phyloP scores from a whole-genome alignment of 2,329 filamentous ascomycete genomes.

The Ophiostoma himal-ulmi region DNA sequence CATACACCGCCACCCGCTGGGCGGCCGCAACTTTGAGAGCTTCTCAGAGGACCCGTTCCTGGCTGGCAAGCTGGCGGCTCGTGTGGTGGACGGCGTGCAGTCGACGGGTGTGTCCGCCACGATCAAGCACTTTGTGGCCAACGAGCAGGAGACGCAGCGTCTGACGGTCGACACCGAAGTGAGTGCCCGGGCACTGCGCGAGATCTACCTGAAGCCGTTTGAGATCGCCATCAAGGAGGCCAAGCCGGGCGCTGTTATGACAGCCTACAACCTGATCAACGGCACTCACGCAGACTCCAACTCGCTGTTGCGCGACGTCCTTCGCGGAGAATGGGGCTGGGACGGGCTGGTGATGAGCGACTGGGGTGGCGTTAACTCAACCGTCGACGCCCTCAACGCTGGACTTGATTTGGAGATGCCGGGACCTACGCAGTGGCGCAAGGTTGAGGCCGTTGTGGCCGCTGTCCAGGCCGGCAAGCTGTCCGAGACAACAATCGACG shows the following conservation, averaged over 20 bases:
- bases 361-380: conserved; percentile 9
- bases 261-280: conserved; percentile 14
- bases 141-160: conserved; percentile 13
- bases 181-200: neutral
- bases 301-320: conserved; percentile 8
- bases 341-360: conserved; percentile 15
- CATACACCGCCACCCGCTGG: conserved; percentile 6
- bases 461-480: conserved; percentile 6
- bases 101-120: conserved; percentile 1
- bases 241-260: conserved; percentile 11
- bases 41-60: conserved; percentile 10
- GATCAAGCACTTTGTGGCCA: conserved; percentile 14
- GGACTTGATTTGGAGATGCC: conserved; percentile 17
- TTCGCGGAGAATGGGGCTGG: conserved; percentile 15
- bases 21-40: conserved; percentile 13
- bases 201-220: conserved; percentile 16
- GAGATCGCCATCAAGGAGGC: conserved; percentile 14
- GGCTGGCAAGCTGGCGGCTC: neutral
- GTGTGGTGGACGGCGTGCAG: conserved; percentile 4
- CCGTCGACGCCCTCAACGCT: neutral
- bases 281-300: conserved; percentile 13
- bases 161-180: neutral
- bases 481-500: conserved; percentile 6
- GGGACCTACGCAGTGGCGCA: conserved; percentile 7
- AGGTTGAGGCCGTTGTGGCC: neutral